Evolutionary conservation across 2,329 filamentous ascomycete species (phyloP), one percentile per base, ranked within the genome.

Genomic region (Colletotrichum lindemuthianum): DNA sequence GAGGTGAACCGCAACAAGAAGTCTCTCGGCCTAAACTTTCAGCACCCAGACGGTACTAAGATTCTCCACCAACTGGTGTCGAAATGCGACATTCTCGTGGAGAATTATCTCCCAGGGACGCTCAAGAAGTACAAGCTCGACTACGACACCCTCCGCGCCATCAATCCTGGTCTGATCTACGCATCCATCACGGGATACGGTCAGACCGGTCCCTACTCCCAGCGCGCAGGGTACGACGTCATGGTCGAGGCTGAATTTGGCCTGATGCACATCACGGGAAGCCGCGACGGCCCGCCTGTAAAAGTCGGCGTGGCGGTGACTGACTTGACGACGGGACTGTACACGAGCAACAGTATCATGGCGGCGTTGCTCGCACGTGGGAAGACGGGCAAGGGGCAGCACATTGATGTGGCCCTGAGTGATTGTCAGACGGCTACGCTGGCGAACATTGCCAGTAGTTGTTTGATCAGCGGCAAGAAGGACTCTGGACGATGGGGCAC

Each of bases 221-320:
- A 89, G 68, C 86, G 96, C 12, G 93, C 96, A 4, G 96, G 96
- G 5, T 99, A 99, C 82, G 96, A 99, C 78, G 96, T 99, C 70
- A 99, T 99, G 95, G 95, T 99, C 10, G 96, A 99, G 81, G 96
- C 96, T 65, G 96, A 98, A 76, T 94, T 99, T 79, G 96, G 96
- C 1, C 81, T 99, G 60, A 99, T 99, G 96, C 96, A 99, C 79
- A 98, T 99, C 71, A 99, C 96, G 0, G 96, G 96, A 37, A 86
- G 87, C 66, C 86, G 94, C 60, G 91, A 97, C 71, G 93, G 95
- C 0, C 91, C 93, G 2, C 96, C 96, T 0, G 96, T 97, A 43
- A 99, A 99, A 79, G 96, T 99, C 2, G 96, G 96, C 15, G 96
- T 99, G 3, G 96, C 96, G 2, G 96, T 99, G 4, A 98, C 96